These are phyloP conservation scores for Mortierella alpina DNA, from an alignment of 192 early-diverging fungal genomes.

Conservation along the genomic window DNA sequence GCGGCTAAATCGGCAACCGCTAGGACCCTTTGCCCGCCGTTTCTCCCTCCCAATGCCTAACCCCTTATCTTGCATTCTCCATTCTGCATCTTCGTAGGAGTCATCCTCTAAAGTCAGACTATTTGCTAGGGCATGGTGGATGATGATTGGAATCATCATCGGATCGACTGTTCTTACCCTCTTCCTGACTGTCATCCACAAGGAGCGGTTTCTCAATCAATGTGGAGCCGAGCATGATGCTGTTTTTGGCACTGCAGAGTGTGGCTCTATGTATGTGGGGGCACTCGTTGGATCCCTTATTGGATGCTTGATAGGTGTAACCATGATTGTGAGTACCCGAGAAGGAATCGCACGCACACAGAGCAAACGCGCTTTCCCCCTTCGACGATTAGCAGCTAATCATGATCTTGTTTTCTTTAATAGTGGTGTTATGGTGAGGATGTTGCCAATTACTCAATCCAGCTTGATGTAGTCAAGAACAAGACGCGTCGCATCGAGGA, in stretches of 20 bases:
- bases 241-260: conserved; percentile 9
- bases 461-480: conserved; percentile 20
- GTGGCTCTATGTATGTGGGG: conserved; percentile 39
- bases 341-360: neutral
- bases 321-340: conserved; percentile 42
- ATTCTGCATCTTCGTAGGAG: conserved; percentile 14
- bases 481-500: conserved; percentile 3
- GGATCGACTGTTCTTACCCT: conserved; percentile 36
- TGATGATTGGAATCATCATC: conserved; percentile 42
- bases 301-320: conserved; percentile 39
- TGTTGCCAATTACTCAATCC: conserved; percentile 37
- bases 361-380: neutral
- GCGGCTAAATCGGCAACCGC: no score
- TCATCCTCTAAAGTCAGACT: conserved; percentile 25
- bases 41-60: neutral
- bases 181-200: conserved; percentile 35
- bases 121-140: conserved; percentile 41
- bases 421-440: conserved; percentile 48
- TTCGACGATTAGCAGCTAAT: neutral
- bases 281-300: conserved; percentile 36
- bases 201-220: conserved; percentile 21
- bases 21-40: neutral
- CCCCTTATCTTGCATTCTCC: neutral
- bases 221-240: conserved; percentile 25
- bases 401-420: neutral